These are phyloP conservation scores for Leishmania turanica DNA, from an alignment of 208 protist genomes.

Conservation along the genomic window DNA sequence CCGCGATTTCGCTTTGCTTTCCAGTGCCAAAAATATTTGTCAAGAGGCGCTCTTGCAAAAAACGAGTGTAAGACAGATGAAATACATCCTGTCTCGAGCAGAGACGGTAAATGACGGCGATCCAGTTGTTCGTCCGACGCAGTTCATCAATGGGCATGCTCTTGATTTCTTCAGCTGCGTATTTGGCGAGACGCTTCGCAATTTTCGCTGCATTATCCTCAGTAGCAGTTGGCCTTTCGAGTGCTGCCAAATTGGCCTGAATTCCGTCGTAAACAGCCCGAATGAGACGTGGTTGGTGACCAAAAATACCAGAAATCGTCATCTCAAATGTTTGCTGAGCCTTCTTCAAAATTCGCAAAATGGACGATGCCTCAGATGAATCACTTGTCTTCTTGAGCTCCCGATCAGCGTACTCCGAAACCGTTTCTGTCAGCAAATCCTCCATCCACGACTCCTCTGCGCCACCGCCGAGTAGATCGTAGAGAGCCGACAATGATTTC, in stretches of 20 bases:
- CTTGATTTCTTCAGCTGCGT: constrained; percentile 29
- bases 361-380: constrained; percentile 7
- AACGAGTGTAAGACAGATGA: constrained; percentile 32
- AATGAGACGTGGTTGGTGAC: constrained; percentile 15
- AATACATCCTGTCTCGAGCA: constrained; percentile 50
- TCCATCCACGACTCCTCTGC: constrained; percentile 39
- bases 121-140: constrained; percentile 30
- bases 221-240: constrained; percentile 13
- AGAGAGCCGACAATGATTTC: constrained; percentile 30
- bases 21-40: constrained; percentile 27
- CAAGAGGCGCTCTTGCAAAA: constrained; percentile 44
- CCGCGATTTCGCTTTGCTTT: constrained; percentile 14
- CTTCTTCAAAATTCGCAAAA: constrained; percentile 25
- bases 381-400: constrained; percentile 19
- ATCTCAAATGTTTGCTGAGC: constrained; percentile 23
- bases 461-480: constrained; percentile 34
- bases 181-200: constrained; percentile 29
- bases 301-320: constrained; percentile 27
- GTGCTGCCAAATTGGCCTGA: constrained; percentile 11
- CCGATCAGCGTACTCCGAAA: constrained; percentile 24
- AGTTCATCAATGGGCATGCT: constrained; percentile 20
- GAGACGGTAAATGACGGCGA: constrained; percentile 44
- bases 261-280: constrained; percentile 27
- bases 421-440: constrained; percentile 25
- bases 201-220: constrained; percentile 28